Conservation (phyloP, 225 moss, liverwort and hornwort species). For the Bryoerythrophyllum caledonicum region DNA sequence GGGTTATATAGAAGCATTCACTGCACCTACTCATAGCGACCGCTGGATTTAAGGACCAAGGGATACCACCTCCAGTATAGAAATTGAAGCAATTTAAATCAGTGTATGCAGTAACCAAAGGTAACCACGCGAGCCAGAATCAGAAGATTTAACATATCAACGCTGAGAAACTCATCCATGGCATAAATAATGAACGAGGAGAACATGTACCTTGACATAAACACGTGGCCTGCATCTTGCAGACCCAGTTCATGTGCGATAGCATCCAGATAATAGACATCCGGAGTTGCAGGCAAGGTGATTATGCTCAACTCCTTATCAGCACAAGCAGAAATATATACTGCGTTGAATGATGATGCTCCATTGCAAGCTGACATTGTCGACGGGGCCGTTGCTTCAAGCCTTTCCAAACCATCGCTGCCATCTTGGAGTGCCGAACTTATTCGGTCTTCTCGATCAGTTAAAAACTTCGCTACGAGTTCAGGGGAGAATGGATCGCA, state of each 20-base stretch:
- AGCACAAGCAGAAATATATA: slow-evolving; percentile 65
- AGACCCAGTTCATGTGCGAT: slow-evolving; percentile 72
- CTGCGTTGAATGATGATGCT: slow-evolving; percentile 41
- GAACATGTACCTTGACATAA: slow-evolving; percentile 68
- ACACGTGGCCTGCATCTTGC: slow-evolving; percentile 73
- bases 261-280: slow-evolving; percentile 74
- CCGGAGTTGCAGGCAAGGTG: slow-evolving; percentile 43
- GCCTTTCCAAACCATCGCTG: slow-evolving; percentile 20
- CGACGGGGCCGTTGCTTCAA: slow-evolving; percentile 24
- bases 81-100: not conserved
- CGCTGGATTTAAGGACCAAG: not conserved
- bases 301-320: slow-evolving; percentile 45
- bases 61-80: not conserved
- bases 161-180: not conserved
- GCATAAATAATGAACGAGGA: slow-evolving; percentile 9
- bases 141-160: not conserved
- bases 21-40: not conserved
- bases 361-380: slow-evolving; percentile 20
- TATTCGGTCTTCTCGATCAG: slow-evolving; percentile 14
- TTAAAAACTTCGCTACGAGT: slow-evolving; percentile 48
- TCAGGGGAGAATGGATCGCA: slow-evolving; percentile 56
- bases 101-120: not conserved
- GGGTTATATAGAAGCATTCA: not conserved
- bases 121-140: not conserved
- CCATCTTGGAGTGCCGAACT: slow-evolving; percentile 9